A percentile compares a stretch with the other conserved stretches of the same genome.
phyloP scores from a whole-genome alignment of 2,329 filamentous ascomycete genomes.

The Fusarium mundagurra region DNA sequence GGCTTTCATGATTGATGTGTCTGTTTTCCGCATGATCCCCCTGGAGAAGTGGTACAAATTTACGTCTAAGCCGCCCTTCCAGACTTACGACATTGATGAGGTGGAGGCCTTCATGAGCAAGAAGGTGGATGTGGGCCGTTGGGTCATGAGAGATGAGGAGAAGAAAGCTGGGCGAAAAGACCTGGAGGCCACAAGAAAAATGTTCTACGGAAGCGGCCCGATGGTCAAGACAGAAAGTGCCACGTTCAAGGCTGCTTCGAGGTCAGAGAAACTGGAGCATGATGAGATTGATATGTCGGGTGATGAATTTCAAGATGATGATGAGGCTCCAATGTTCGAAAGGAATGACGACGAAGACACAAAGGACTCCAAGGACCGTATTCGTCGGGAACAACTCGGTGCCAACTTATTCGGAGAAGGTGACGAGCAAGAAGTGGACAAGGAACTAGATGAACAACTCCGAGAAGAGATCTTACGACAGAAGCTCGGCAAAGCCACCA shows the following conservation, averaged over 20 bases:
- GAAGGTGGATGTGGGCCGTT: constrained; percentile 79
- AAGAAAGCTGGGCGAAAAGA: constrained; percentile 66
- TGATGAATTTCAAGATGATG: constrained; percentile 87
- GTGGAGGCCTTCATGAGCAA: constrained; percentile 85
- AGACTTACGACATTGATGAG: constrained; percentile 81
- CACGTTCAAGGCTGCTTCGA: constrained; percentile 69
- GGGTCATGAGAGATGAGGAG: constrained; percentile 78
- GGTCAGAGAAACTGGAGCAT: constrained; percentile 74
- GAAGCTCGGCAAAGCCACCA: constrained; percentile 77
- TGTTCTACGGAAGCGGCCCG: constrained; percentile 63
- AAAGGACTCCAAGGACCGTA: constrained; percentile 75
- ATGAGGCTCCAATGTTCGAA: constrained; percentile 80
- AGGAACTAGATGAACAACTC: constrained; percentile 75
- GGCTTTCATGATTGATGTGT: constrained; percentile 76
- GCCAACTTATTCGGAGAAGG: constrained; percentile 83
- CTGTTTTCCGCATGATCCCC: constrained; percentile 84
- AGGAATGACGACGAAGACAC: constrained; percentile 82
- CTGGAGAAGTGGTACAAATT: constrained; percentile 97
- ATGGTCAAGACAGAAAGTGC: constrained; percentile 74
- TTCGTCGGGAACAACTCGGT: constrained; percentile 83
- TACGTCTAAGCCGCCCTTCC: constrained; percentile 80
- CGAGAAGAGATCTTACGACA: constrained; percentile 75
- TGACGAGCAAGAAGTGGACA: constrained; percentile 77
- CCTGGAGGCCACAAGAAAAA: constrained; percentile 66
- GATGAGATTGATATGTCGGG: constrained; percentile 74